A percentile compares a stretch with the other conserved stretches of the same genome.
phyloP scores from a whole-genome alignment of 2,329 filamentous ascomycete species.

The Fusarium torreyae region DNA sequence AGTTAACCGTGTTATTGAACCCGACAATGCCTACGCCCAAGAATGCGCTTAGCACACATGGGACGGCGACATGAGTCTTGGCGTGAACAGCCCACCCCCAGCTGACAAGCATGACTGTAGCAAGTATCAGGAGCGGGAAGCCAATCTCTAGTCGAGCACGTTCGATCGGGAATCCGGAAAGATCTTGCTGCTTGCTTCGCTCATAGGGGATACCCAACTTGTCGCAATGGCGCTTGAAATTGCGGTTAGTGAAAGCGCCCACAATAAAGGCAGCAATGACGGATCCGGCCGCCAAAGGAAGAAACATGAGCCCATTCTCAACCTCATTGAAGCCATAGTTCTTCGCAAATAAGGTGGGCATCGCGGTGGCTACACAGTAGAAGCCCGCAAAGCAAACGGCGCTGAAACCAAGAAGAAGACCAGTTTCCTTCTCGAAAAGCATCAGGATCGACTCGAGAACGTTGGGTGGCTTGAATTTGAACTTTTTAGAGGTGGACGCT shows the following conservation, averaged over 20 bases:
- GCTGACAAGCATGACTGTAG: slow-evolving; percentile 61
- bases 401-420: slow-evolving; percentile 61
- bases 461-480: slow-evolving; percentile 59
- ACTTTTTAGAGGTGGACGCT: slow-evolving; percentile 38
- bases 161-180: slow-evolving; percentile 67
- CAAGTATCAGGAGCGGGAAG: slow-evolving; percentile 66
- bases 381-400: slow-evolving; percentile 66
- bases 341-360: slow-evolving; percentile 59
- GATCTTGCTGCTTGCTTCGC: slow-evolving; percentile 66
- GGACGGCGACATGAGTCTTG: slow-evolving; percentile 61
- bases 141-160: slow-evolving; percentile 65
- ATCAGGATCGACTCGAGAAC: slow-evolving; percentile 59
- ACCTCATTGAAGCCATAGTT: slow-evolving; percentile 74
- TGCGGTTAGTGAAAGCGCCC: slow-evolving; percentile 75
- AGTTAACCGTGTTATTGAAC: slow-evolving; percentile 67
- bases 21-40: slow-evolving; percentile 67
- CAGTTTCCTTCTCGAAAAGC: slow-evolving; percentile 60
- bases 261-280: slow-evolving; percentile 61
- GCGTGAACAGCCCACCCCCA: slow-evolving; percentile 69
- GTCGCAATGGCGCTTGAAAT: slow-evolving; percentile 74
- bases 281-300: slow-evolving; percentile 67
- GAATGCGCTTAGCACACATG: slow-evolving; percentile 63
- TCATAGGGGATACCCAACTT: slow-evolving; percentile 67
- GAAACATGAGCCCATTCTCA: slow-evolving; percentile 67
- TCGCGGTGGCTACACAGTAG: slow-evolving; percentile 62